Percentiles rank a stretch among this genome's conserved stretches.
Conservation (phyloP, 257 asterid genomes). For the Paraleonurus japonicus region DNA sequence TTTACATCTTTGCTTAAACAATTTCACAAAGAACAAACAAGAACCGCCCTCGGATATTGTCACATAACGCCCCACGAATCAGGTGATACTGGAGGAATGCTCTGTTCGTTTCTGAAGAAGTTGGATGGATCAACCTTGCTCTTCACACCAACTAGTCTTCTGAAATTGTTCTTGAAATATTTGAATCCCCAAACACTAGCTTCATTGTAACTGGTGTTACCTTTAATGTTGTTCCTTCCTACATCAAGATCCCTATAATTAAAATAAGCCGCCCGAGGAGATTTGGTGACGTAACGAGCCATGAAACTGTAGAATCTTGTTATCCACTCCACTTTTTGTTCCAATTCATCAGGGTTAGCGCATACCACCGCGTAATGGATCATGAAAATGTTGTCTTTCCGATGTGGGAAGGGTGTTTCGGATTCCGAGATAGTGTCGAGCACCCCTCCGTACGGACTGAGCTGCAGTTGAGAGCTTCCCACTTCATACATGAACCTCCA, state of each 20-base stretch:
- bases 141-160: conserved; percentile 37
- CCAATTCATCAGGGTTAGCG: background rate
- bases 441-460: conserved; percentile 45
- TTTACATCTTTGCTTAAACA: too few species aligned
- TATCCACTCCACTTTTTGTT: conserved; percentile 21
- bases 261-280: conserved; percentile 36
- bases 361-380: conserved; percentile 28
- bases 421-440: conserved; percentile 28
- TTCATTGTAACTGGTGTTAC: conserved; percentile 30
- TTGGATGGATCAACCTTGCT: conserved; percentile 40
- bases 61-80: background rate
- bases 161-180: conserved; percentile 37
- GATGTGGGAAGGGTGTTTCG: conserved; percentile 43
- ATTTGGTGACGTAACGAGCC: conserved; percentile 31
- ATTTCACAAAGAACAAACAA: too few species aligned
- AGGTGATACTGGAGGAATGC: conserved; percentile 31
- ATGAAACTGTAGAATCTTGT: conserved; percentile 27
- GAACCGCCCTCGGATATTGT: too few species aligned
- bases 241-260: conserved; percentile 46
- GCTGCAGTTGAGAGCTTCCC: conserved; percentile 10
- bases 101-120: conserved; percentile 46
- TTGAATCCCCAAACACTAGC: conserved; percentile 38
- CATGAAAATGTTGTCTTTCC: conserved; percentile 34
- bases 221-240: conserved; percentile 28
- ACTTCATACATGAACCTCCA: conserved; percentile 31